Percentiles rank a stretch among this genome's conserved stretches.
These are phyloP conservation scores for Trichoderma brevicompactum DNA, from an alignment of 2,329 filamentous ascomycete genomes.

Conservation along the genomic window DNA sequence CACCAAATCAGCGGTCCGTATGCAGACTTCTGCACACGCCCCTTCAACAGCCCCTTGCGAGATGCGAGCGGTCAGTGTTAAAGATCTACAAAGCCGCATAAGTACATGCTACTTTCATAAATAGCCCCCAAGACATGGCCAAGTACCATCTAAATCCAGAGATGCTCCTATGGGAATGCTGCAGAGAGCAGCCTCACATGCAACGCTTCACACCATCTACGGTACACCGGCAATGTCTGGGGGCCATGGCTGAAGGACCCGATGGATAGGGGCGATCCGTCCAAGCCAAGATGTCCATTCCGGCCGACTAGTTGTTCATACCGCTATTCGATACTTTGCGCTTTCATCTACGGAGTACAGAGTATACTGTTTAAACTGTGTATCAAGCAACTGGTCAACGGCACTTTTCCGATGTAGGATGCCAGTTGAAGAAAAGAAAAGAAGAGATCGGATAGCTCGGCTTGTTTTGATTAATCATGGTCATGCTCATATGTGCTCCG, in stretches of 20 bases:
- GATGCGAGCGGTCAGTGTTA: neutral
- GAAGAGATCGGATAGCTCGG: neutral
- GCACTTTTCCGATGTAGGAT: neutral
- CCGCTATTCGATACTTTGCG: neutral
- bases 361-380: neutral
- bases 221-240: conserved; percentile 27
- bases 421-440: neutral
- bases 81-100: conserved; percentile 1
- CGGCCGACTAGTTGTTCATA: neutral
- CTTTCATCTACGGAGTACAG: neutral
- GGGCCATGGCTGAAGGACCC: conserved; percentile 7
- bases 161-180: neutral
- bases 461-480: neutral
- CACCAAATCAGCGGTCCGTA: neutral
- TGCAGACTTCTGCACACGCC: conserved; percentile 10
- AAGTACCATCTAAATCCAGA: conserved; percentile 18
- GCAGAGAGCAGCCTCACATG: neutral
- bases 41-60: neutral
- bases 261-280: neutral
- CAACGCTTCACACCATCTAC: conserved; percentile 25
- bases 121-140: neutral
- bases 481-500: neutral
- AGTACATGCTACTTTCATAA: conserved; percentile 8
- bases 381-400: neutral
- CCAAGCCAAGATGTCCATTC: neutral